Evolutionary conservation across 768 basidiomycete species (phyloP), one percentile per base, ranked within the genome.

Genomic region (Suillus bovinus): DNA sequence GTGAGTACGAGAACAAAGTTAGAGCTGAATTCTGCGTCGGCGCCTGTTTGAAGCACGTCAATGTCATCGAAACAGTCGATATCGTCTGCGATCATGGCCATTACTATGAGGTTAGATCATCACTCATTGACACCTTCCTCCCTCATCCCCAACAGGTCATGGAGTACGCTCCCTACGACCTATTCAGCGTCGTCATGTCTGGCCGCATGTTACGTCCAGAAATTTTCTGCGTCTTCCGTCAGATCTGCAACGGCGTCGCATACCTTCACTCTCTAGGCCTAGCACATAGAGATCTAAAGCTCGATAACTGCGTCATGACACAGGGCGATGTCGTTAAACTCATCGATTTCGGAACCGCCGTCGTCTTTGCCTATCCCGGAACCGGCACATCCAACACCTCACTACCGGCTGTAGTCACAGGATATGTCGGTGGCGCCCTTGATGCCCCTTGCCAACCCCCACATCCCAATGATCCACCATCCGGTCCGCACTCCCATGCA

Each of bases 231-330:
- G 94, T 99, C 66, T 99, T 99, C 79, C 92, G 95, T 63, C 97
- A 99, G 77, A 98, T 99, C 68, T 93, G 96, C 76, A 91, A 94
- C 69, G 97, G 97, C 61, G 96, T 99, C 65, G 92, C 96, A 76
- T 99, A 99, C 74, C 88, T 99, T 55, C 97, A 99, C 77, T 90
- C 93, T 67, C 88, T 99, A 81, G 97, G 97, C 33, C 89, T 99
- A 57, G 97, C 97, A 7, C 97, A 99, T 72, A 93, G 97, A 50
- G 97, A 99, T 76, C 87, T 99, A 78, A 99, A 99, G 77, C 90
- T 99, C 63, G 97, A 99, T 80, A 99, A 99, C 75, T 99, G 97
- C 76, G 97, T 99, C 79, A 97, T 99, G 93, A 96, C 92, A 20
- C 80, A 81, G 4, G 83, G 90, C 71, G 94, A 98, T 72, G 85